Evolutionary conservation across 2,329 filamentous ascomycete genomes (phyloP).

Genomic region (Diaporthe sp.): DNA sequence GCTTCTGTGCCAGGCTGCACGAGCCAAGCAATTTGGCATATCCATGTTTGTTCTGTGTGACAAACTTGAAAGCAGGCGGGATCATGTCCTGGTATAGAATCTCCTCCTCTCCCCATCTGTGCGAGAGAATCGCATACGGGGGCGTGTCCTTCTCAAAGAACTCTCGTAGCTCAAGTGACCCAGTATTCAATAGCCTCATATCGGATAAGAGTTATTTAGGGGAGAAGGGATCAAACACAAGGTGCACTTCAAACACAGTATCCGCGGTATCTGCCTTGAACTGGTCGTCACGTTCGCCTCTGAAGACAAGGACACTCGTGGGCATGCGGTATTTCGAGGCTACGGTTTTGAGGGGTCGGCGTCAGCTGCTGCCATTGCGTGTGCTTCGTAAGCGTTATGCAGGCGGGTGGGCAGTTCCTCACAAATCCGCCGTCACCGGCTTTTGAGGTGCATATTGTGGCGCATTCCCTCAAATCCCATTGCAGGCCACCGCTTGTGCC

Average conservation of each 20-base stretch:
- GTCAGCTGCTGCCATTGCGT: not conserved
- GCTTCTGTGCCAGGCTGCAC: not conserved
- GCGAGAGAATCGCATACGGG: slow-evolving; percentile 13
- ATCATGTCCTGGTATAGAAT: not conserved
- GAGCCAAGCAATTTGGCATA: not conserved
- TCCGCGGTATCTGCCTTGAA: not conserved
- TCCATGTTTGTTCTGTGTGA: not conserved
- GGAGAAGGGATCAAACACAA: not conserved
- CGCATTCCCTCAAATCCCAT: not conserved
- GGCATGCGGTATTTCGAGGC: accelerated
- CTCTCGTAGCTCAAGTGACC: not conserved
- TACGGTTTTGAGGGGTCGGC: not conserved
- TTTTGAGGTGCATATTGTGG: not conserved
- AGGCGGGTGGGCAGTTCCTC: no score
- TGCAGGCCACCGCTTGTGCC: no score
- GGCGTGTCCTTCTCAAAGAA: not conserved
- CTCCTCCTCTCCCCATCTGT: not conserved
- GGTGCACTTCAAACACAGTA: not conserved
- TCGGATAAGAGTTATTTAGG: not conserved
- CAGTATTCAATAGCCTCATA: not conserved
- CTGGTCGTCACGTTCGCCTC: not conserved
- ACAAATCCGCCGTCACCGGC: no score
- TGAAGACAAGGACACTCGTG: accelerated
- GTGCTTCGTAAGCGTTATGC: not conserved
- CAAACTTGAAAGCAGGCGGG: accelerated